Base-by-base conservation (phyloP, 164 flowering plant genomes). In the Umbilicus rupestris region DNA sequence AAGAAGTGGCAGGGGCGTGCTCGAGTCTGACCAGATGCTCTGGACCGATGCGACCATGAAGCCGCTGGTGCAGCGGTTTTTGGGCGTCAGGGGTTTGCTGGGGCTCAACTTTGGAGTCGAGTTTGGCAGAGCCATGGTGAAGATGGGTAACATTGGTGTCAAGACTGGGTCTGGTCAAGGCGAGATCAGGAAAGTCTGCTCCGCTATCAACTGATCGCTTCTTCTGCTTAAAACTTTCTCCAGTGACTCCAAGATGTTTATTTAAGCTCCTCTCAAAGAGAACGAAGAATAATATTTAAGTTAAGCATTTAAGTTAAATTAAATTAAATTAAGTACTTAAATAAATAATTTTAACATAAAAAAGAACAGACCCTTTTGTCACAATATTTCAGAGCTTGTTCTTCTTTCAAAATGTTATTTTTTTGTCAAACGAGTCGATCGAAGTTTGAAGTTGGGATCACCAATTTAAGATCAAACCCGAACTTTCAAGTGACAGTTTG, bases 11-110 rank as follows among this genome's bases (percentile, higher is more conserved):
- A 76, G 82, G 11, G 92, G 83, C 1, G 81, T 87, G 14, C 64
- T 89, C 30, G 92, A 89, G 65, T 87, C 92, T 16, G 96, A 89
- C 65, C 90, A 85, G 74, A 83, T 87, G 78, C 82, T 89, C 0
- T 82, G 81, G 85, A 82, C 75, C 0, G 96, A 87, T 20, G 41
- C 74, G 42, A 67, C 70, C 1, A 87, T 90, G 0, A 73, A 74
- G 0, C 19, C 19, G 0, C 64, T 84, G 0, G 87, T 89, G 37
- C 68, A 83, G 8, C 80, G 80, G 0, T 89, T 79, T 67, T 84
- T 82, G 0, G 89, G 88, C 9, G 19, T 87, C 0, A 84, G 85
- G 42, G 92, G 92, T 6, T 72, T 86, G 62, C 68, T 84, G 24
- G 96, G 96, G 1, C 46, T 84, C 0, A 79, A 85, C 66, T 87